Conservation (phyloP, 345 rosid species). For the Arabidopsis suecica region DNA sequence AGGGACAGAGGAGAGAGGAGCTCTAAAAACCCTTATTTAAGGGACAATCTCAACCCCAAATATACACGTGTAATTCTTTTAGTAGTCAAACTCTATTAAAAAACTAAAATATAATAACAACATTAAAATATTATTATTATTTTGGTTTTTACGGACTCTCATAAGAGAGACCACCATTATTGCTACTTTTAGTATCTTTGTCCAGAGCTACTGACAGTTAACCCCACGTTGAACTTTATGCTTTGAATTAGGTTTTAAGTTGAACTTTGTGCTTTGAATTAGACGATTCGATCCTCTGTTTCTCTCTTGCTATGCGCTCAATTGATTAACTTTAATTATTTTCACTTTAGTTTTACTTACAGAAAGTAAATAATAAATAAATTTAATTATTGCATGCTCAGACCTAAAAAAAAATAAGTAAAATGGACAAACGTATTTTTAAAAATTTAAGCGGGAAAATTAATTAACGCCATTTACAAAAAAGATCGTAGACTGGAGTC, state of each 20-base stretch:
- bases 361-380: background rate
- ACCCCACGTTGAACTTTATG: background rate
- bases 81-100: too few species aligned
- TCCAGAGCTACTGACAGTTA: background rate
- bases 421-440: background rate
- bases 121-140: too few species aligned
- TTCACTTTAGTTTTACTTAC: background rate
- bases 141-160: too few species aligned
- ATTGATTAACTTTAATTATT: background rate
- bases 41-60: too few species aligned
- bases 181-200: background rate
- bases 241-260: background rate
- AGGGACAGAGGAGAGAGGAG: too few species aligned
- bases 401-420: too few species aligned
- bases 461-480: background rate
- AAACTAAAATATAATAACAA: too few species aligned
- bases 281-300: background rate
- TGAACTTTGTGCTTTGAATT: background rate
- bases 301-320: background rate
- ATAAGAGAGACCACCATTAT: too few species aligned
- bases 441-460: background rate
- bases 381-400: background rate
- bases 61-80: too few species aligned
- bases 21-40: too few species aligned
- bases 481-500: constrained; percentile 36